These are phyloP conservation scores for Paxillus rubicundulus DNA, from an alignment of 768 basidiomycete species.

Conservation along the genomic window DNA sequence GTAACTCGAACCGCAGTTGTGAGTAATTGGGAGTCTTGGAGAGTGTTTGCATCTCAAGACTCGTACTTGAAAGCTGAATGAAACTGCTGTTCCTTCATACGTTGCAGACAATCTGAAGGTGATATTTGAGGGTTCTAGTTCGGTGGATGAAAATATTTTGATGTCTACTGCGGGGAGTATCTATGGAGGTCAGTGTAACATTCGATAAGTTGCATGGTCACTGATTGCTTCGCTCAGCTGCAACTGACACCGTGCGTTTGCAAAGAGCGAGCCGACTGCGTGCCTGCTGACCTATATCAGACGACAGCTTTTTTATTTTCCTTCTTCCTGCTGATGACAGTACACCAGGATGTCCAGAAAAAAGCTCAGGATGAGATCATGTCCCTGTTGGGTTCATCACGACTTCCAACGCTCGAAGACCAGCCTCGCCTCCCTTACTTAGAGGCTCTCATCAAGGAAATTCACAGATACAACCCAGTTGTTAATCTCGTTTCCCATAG, in stretches of 20 bases:
- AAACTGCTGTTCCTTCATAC: conserved; percentile 3
- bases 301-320: conserved; percentile 7
- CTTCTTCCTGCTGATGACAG: conserved; percentile 16
- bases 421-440: conserved; percentile 25
- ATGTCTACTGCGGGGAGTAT: conserved; percentile 8
- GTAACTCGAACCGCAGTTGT: conserved; percentile 6
- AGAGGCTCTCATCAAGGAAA: conserved; percentile 23
- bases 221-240: conserved; percentile 3
- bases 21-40: not conserved
- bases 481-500: conserved; percentile 19
- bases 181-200: conserved; percentile 2
- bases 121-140: not conserved
- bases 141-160: conserved; percentile 1
- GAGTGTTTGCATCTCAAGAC: not conserved
- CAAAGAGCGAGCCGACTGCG: no score
- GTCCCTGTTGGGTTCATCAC: conserved; percentile 16
- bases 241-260: conserved; percentile 10
- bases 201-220: no score
- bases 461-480: conserved; percentile 16
- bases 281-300: not conserved
- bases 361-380: conserved; percentile 26
- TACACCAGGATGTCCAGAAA: conserved; percentile 21
- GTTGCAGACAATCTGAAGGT: conserved; percentile 5
- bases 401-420: conserved; percentile 27
- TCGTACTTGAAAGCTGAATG: conserved; percentile 3